Percentiles rank a stretch among this genome's conserved stretches.
Conservation (phyloP, 805 yeast genomes). For the Lachancea waltii region DNA sequence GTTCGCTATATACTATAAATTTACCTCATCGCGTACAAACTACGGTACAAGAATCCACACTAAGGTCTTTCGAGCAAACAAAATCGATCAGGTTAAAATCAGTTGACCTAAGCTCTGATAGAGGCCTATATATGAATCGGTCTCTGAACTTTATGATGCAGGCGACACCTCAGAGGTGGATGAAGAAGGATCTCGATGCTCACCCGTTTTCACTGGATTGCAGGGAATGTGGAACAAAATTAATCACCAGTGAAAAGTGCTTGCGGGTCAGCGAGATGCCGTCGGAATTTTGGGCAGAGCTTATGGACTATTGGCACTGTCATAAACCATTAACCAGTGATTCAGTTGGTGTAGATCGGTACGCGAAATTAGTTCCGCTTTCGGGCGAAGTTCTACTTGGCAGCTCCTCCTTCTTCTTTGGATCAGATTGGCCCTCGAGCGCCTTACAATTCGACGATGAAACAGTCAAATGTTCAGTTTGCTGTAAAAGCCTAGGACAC, state of each 20-base stretch:
- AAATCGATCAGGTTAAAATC: constrained; percentile 3
- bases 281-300: constrained; percentile 85
- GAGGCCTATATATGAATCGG: constrained; percentile 4
- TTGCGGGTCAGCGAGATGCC: constrained; percentile 56
- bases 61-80: not conserved
- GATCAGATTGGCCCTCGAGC: constrained; percentile 11
- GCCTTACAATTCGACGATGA: not conserved
- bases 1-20: not conserved
- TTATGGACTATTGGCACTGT: constrained; percentile 98
- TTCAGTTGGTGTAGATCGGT: constrained; percentile 11
- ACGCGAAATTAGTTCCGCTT: constrained; percentile 22
- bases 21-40: constrained; percentile 8
- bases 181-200: constrained; percentile 15
- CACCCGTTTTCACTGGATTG: constrained; percentile 15
- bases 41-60: not conserved
- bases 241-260: constrained; percentile 15
- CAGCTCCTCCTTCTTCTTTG: constrained; percentile 19
- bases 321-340: constrained; percentile 56
- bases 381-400: constrained; percentile 25
- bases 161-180: constrained; percentile 22
- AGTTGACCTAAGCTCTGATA: not conserved
- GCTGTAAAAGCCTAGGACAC: constrained; percentile 19
- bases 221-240: constrained; percentile 9
- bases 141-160: constrained; percentile 13
- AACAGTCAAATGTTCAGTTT: constrained; percentile 14